Percentiles rank a stretch among this genome's conserved stretches.
phyloP scores from a whole-genome alignment of 202 grass and related monocot genomes.

The Setaria italica region DNA sequence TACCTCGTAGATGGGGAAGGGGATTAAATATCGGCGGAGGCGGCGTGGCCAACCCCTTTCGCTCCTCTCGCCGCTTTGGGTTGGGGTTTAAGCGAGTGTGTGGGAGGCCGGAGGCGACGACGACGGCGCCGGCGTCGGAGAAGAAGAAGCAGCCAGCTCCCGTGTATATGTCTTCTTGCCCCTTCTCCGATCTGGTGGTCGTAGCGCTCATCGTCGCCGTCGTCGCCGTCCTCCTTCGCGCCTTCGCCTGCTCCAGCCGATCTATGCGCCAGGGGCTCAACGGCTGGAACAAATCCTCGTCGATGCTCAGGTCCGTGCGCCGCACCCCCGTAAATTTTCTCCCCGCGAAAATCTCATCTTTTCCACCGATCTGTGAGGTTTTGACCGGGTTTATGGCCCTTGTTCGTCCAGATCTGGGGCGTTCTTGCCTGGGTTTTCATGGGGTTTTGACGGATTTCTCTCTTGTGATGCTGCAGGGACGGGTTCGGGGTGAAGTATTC shows the following conservation, averaged over 20 bases:
- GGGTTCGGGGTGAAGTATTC: slow-evolving; percentile 96
- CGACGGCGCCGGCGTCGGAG: slow-evolving; percentile 38
- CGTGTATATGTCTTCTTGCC: slow-evolving; percentile 86
- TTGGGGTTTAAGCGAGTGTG: slow-evolving; percentile 77
- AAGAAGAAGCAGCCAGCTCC: slow-evolving; percentile 19
- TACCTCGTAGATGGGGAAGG: background rate
- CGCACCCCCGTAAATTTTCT: background rate
- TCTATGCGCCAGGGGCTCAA: slow-evolving; percentile 64
- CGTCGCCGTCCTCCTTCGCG: slow-evolving; percentile 52
- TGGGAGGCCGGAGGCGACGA: slow-evolving; percentile 59
- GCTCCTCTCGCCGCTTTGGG: slow-evolving; percentile 61
- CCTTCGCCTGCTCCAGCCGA: slow-evolving; percentile 46
- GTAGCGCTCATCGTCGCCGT: slow-evolving; percentile 47
- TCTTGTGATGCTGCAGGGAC: slow-evolving; percentile 55
- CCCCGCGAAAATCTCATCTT: background rate
- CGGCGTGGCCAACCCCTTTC: slow-evolving; percentile 40
- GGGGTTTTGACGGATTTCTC: slow-evolving; percentile 45
- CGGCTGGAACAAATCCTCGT: slow-evolving; percentile 75
- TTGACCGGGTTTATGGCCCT: slow-evolving; percentile 32
- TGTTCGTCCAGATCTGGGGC: slow-evolving; percentile 47
- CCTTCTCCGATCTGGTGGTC: slow-evolving; percentile 73
- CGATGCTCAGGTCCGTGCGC: slow-evolving; percentile 70
- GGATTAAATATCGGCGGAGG: slow-evolving; percentile 63
- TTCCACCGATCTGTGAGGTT: slow-evolving; percentile 40
- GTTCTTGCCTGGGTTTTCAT: slow-evolving; percentile 36